Percentiles rank a stretch among this genome's conserved stretches.
Evolutionary conservation across 169 alveolate genomes (phyloP).

Genomic region (Eimeria maxima): DNA sequence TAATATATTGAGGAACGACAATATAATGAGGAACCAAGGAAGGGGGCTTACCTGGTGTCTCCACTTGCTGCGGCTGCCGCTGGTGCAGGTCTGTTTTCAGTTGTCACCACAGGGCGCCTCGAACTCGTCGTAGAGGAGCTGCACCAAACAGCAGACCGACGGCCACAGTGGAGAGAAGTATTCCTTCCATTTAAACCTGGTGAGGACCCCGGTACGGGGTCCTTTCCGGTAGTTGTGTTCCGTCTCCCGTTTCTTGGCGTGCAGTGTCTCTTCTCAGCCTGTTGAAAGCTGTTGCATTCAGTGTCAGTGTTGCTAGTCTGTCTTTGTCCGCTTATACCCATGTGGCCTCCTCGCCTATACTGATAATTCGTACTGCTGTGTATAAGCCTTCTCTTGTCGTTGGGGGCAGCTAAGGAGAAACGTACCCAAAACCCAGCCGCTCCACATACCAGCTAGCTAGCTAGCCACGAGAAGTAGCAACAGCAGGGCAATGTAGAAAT

Average conservation of each 20-base stretch:
- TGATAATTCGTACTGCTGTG: background rate
- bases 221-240: background rate
- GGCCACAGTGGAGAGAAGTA: constrained; percentile 31
- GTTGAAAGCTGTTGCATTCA: background rate
- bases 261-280: no score
- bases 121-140: constrained; percentile 63
- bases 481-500: background rate
- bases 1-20: background rate
- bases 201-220: background rate
- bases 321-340: background rate
- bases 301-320: background rate
- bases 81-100: constrained; percentile 57
- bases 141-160: constrained; percentile 1
- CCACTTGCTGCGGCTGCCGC: constrained; percentile 19
- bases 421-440: background rate
- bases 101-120: constrained; percentile 53
- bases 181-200: constrained; percentile 53
- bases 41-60: background rate
- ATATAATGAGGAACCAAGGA: no score
- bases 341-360: background rate
- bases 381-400: no score
- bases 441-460: background rate
- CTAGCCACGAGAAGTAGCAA: background rate
- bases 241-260: background rate
- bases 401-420: no score